These are phyloP conservation scores for Paecilomyces variotii DNA, from an alignment of 2,329 filamentous ascomycete species.

Conservation along the genomic window DNA sequence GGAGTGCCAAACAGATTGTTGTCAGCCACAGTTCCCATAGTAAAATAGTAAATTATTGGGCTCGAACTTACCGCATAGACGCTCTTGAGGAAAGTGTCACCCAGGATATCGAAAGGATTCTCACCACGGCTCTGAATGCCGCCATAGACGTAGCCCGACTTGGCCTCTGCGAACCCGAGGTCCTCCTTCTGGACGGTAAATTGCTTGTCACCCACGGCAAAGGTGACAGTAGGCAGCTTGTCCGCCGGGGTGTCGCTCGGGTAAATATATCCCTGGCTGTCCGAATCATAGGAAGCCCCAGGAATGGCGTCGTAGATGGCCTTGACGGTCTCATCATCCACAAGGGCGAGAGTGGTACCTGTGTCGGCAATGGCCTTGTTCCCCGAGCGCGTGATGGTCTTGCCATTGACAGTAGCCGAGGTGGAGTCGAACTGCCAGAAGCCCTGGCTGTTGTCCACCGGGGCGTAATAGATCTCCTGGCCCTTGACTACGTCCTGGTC, in stretches of 20 bases:
- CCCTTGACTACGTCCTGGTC: conserved; percentile 54
- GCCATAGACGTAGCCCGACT: conserved; percentile 52
- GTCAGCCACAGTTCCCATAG: not conserved
- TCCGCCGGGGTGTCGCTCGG: conserved; percentile 45
- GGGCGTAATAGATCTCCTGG: conserved; percentile 51
- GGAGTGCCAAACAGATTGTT: not conserved
- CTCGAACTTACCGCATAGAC: not conserved
- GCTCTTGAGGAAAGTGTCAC: conserved; percentile 16
- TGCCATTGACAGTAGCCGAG: conserved; percentile 51
- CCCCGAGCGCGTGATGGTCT: conserved; percentile 40
- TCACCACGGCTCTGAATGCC: conserved; percentile 57
- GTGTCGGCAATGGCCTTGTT: conserved; percentile 67
- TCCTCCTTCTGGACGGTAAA: conserved; percentile 58
- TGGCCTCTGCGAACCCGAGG: conserved; percentile 50
- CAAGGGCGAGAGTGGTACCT: conserved; percentile 59
- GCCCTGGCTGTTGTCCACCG: conserved; percentile 55
- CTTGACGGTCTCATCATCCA: conserved; percentile 54
- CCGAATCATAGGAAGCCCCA: conserved; percentile 48
- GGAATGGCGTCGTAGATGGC: conserved; percentile 58
- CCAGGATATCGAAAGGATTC: conserved; percentile 55
- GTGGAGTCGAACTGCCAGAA: conserved; percentile 61
- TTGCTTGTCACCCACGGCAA: conserved; percentile 55
- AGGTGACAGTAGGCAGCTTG: conserved; percentile 52
- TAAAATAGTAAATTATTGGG: not conserved
- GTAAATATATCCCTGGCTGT: conserved; percentile 57